phyloP scores from a whole-genome alignment of 768 basidiomycete species.

The Podaxis pistillaris region DNA sequence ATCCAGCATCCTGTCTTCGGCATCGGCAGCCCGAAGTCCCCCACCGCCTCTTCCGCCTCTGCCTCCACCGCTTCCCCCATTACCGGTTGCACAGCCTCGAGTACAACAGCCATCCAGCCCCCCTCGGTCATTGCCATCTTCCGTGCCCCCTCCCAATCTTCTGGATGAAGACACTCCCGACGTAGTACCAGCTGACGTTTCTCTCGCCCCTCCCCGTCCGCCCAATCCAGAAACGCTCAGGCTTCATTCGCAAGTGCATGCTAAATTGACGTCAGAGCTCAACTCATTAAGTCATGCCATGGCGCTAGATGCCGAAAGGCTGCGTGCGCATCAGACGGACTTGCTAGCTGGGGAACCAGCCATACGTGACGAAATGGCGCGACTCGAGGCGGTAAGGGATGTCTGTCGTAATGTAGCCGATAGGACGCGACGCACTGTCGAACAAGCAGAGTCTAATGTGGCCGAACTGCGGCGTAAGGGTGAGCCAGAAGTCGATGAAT shows the following conservation, averaged over 20 bases:
- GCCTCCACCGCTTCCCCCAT: constrained; percentile 15
- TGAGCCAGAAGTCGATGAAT: constrained; percentile 93
- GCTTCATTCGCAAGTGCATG: constrained; percentile 75
- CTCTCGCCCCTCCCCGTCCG: constrained; percentile 69
- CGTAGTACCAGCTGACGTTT: constrained; percentile 17
- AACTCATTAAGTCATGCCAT: constrained; percentile 66
- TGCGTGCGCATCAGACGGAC: constrained; percentile 81
- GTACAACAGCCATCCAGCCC: constrained; percentile 17
- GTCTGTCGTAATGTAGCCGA: constrained; percentile 82
- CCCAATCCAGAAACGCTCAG: constrained; percentile 87
- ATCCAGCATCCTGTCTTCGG: constrained; percentile 6
- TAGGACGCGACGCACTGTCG: constrained; percentile 61
- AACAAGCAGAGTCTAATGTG: constrained; percentile 69
- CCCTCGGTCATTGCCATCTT: constrained; percentile 16
- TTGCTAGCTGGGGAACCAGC: constrained; percentile 90
- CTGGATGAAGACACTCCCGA: constrained; percentile 59
- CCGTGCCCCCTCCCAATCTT: constrained; percentile 48
- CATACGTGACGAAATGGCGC: constrained; percentile 93
- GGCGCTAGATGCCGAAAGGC: constrained; percentile 64
- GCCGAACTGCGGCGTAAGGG: constrained; percentile 78
- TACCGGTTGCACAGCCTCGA: constrained; percentile 18
- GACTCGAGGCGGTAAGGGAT: constrained; percentile 88
- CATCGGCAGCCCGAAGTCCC: constrained; percentile 1
- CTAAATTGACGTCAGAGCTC: constrained; percentile 70
- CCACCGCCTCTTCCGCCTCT: constrained; percentile 10